phyloP scores from a whole-genome alignment of 164 flowering plant genomes.

The Piper betle region DNA sequence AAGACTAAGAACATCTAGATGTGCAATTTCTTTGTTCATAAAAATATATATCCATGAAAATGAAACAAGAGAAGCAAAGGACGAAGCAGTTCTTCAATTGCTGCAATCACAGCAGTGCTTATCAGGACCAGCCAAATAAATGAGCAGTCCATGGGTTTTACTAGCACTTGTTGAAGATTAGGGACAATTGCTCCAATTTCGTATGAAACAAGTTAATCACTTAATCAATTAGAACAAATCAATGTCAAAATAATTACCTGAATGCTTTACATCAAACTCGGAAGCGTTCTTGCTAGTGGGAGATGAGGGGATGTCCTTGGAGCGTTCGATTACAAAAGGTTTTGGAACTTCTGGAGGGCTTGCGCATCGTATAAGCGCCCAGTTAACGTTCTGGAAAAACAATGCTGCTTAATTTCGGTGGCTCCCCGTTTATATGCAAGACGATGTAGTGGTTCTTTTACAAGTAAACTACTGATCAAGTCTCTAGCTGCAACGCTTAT shows the following conservation, averaged over 20 bases:
- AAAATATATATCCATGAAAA: too few relatives aligned
- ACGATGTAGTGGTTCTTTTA: constrained; percentile 86
- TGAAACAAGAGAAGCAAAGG: not conserved
- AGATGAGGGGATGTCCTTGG: constrained; percentile 13
- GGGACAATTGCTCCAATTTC: not conserved
- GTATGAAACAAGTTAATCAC: not conserved
- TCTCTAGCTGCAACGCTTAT: constrained; percentile 89
- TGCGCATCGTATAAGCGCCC: constrained; percentile 88
- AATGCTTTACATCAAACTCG: constrained; percentile 56
- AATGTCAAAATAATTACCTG: constrained; percentile 73
- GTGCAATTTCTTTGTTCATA: not conserved
- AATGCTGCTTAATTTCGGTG: constrained; percentile 80
- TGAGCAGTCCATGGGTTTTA: not conserved
- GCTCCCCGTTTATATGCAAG: constrained; percentile 87
- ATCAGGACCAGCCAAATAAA: not conserved
- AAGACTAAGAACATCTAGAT: too few relatives aligned
- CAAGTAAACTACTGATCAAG: constrained; percentile 76
- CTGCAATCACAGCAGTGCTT: not conserved
- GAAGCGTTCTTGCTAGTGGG: constrained; percentile 19
- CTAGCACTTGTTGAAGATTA: not conserved
- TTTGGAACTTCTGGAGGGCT: constrained; percentile 78
- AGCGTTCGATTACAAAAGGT: constrained; percentile 21
- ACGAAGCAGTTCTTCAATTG: not conserved
- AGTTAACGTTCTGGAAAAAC: constrained; percentile 78
- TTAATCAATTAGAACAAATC: constrained; percentile 49